Base-by-base conservation (phyloP, 2,329 filamentous ascomycete species). In the Boeremia lycopersici region DNA sequence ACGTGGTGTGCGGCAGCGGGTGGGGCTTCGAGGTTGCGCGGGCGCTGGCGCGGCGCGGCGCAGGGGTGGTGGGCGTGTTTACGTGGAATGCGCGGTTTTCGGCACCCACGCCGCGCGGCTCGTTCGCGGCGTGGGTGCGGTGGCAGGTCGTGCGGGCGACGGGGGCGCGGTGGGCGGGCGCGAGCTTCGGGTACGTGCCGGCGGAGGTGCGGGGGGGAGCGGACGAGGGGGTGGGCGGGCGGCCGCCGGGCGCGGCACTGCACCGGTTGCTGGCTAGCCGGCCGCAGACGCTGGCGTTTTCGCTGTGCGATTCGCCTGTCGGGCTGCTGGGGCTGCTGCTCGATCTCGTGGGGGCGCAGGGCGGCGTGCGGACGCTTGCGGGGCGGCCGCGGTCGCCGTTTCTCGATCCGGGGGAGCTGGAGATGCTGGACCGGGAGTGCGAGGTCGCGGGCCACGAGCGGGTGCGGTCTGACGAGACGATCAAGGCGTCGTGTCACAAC, bases 51-150 rank as follows among this genome's bases (percentile, higher is more conserved):
- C 70, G 79, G 6, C 69, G 74, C 7, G 77, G 84, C 53, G 57
- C 76, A 0, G 69, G 78, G 13, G 81, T 79, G 31, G 88, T 86
- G 63, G 87, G 84, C 0, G 77, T 83, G 1, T 85, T 89, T 69
- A 79, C 88, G 4, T 79, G 87, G 36, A 83, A 83, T 10, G 86
- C 86, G 2, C 77, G 81, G 0, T 73, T 88, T 11, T 68, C 69
- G 1, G 68, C 77, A 30, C 87, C 87, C 2, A 81, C 64, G 9
- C 59, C 80, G 0, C 71, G 73, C 15, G 69, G 71, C 2, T 76
- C 78, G 1, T 78, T 80, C 0, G 53, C 79, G 23, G 78, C 77
- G 25, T 88, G 82, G 79, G 59, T 80, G 8, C 86, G 84, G 63
- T 86, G 84, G 77, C 79, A 76, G 1, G 56, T 86, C 19, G 85